phyloP scores from a whole-genome alignment of 495 filamentous ascomycete species.

The Filosporella fistucella region DNA sequence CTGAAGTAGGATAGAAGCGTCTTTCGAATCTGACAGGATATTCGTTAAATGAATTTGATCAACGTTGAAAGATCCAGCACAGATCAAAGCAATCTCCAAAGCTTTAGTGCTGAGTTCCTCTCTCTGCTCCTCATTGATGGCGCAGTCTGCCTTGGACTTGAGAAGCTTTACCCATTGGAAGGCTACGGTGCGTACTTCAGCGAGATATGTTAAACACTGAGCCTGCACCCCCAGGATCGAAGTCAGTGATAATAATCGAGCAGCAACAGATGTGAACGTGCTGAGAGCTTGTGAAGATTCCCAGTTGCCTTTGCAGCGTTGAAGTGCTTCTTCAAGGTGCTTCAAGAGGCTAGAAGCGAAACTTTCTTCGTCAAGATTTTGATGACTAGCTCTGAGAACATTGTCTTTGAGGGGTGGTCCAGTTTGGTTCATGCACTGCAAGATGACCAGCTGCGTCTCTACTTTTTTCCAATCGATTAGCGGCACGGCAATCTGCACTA shows the following conservation, averaged over 20 bases:
- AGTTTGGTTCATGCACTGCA: conserved; percentile 31
- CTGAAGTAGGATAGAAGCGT: conserved; percentile 11
- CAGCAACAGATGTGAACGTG: conserved; percentile 23
- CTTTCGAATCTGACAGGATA: neutral
- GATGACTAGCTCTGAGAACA: conserved; percentile 23
- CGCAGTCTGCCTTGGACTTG: conserved; percentile 4
- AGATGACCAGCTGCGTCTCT: conserved; percentile 29
- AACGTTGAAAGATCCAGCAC: conserved; percentile 12
- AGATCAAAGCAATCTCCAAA: conserved; percentile 31
- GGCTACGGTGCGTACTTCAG: conserved; percentile 2
- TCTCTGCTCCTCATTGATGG: conserved; percentile 15
- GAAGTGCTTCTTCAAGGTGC: conserved; percentile 18
- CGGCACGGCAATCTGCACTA: conserved; percentile 27
- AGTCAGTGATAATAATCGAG: conserved; percentile 27
- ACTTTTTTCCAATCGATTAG: conserved; percentile 28
- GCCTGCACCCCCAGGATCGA: conserved; percentile 6
- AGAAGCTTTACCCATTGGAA: conserved; percentile 17
- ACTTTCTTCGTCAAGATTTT: conserved; percentile 23
- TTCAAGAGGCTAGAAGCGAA: conserved; percentile 22
- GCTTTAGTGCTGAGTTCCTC: conserved; percentile 20
- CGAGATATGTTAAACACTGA: conserved; percentile 8
- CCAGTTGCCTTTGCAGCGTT: conserved; percentile 34
- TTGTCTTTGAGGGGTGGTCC: conserved; percentile 15
- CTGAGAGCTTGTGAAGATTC: conserved; percentile 25
- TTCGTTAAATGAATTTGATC: conserved; percentile 2